Conservation (phyloP, 2,329 filamentous ascomycete genomes). For the Fusarium concolor region DNA sequence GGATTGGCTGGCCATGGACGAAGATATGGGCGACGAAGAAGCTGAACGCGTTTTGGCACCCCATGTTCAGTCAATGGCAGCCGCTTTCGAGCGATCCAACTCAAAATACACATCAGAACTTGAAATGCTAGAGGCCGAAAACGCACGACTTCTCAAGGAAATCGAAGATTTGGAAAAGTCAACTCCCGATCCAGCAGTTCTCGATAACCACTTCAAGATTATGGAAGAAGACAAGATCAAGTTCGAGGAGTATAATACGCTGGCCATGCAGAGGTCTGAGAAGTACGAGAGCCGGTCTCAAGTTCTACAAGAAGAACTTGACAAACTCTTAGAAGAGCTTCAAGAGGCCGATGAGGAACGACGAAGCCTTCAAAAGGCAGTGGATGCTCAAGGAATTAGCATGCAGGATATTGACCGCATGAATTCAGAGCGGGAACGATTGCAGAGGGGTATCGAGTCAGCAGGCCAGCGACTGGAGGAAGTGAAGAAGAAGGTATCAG, state of each 20-base stretch:
- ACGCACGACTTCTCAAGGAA: conserved; percentile 82
- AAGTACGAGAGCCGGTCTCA: conserved; percentile 87
- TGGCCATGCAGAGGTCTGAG: conserved; percentile 84
- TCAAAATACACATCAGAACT: conserved; percentile 87
- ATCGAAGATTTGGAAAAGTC: conserved; percentile 91
- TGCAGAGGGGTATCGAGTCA: conserved; percentile 88
- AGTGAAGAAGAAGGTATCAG: conserved; percentile 81
- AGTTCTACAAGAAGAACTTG: conserved; percentile 86
- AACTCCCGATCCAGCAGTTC: conserved; percentile 81
- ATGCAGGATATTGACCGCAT: conserved; percentile 99
- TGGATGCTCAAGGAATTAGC: conserved; percentile 93
- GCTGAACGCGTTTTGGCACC: conserved; percentile 82
- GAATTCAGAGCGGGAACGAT: conserved; percentile 91
- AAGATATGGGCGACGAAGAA: conserved; percentile 87
- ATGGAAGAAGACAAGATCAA: conserved; percentile 95
- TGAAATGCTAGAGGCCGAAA: conserved; percentile 86
- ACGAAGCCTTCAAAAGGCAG: conserved; percentile 80
- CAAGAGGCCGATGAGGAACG: conserved; percentile 86
- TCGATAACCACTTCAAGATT: conserved; percentile 92
- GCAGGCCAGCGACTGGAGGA: conserved; percentile 84
- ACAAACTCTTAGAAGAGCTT: conserved; percentile 80
- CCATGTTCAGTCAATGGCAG: conserved; percentile 88
- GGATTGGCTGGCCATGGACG: conserved; percentile 93
- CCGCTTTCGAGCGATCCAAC: conserved; percentile 87
- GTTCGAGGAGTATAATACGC: conserved; percentile 93